phyloP scores from a whole-genome alignment of 2,329 filamentous ascomycete genomes.

The Xylaria arbuscula region DNA sequence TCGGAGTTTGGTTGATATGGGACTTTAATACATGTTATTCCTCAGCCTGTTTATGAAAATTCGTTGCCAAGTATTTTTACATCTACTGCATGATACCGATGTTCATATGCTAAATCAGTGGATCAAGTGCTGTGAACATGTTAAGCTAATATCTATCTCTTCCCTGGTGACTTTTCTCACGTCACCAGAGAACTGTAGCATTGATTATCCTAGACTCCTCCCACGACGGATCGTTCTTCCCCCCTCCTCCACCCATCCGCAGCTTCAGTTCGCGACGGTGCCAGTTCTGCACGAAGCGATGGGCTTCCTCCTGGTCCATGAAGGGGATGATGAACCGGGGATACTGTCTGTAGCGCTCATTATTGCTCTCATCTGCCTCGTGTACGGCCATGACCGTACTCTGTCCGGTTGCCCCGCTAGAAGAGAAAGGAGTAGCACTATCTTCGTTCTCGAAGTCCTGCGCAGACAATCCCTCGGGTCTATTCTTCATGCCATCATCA shows the following conservation, averaged over 20 bases:
- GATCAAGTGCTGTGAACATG: neutral
- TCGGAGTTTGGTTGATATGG: slow-evolving; percentile 60
- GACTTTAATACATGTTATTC: slow-evolving; percentile 57
- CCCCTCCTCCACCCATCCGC: slow-evolving; percentile 34
- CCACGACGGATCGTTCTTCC: slow-evolving; percentile 38
- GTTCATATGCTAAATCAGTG: neutral
- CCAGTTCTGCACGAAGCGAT: slow-evolving; percentile 60
- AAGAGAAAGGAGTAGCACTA: neutral
- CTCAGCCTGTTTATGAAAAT: slow-evolving; percentile 18
- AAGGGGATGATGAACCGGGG: slow-evolving; percentile 67
- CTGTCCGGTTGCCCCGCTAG: neutral
- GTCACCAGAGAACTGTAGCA: slow-evolving; percentile 48
- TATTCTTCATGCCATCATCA: neutral
- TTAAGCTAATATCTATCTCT: neutral
- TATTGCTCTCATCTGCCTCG: slow-evolving; percentile 3
- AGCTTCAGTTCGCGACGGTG: slow-evolving; percentile 53
- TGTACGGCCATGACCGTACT: neutral
- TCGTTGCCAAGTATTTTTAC: neutral
- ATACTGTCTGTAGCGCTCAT: slow-evolving; percentile 43
- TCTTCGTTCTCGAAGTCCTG: neutral
- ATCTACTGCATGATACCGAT: neutral
- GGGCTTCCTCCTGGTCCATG: slow-evolving; percentile 63
- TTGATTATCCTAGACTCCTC: slow-evolving; percentile 47
- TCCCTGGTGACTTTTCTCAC: neutral
- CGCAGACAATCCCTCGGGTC: neutral